phyloP scores from a whole-genome alignment of 2,329 filamentous ascomycete genomes.

The Tolypocladium pustulatum region DNA sequence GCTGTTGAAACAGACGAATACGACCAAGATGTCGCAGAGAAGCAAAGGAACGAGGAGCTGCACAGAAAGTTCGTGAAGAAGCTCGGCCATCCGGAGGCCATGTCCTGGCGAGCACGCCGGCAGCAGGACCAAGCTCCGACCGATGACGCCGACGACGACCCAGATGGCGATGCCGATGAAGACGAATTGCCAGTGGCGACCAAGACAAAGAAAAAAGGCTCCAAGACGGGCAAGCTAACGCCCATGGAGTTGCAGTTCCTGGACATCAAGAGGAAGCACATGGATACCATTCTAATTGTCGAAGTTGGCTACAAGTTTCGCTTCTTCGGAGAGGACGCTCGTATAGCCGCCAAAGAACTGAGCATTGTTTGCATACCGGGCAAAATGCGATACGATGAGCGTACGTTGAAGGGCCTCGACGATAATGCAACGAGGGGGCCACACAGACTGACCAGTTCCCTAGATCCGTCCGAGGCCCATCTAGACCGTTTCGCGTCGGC shows the following conservation, averaged over 20 bases:
- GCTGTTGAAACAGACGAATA: slow-evolving; percentile 25
- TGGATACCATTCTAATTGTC: slow-evolving; percentile 82
- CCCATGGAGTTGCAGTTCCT: slow-evolving; percentile 91
- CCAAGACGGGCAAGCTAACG: slow-evolving; percentile 70
- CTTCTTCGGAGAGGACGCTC: slow-evolving; percentile 93
- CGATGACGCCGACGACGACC: slow-evolving; percentile 44
- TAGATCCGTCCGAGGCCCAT: slow-evolving; percentile 81
- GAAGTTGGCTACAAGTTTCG: slow-evolving; percentile 98
- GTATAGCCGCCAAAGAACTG: slow-evolving; percentile 77
- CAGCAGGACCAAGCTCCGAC: slow-evolving; percentile 41
- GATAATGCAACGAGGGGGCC: neutral
- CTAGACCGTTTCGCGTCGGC: slow-evolving; percentile 87
- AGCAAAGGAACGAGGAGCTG: slow-evolving; percentile 55
- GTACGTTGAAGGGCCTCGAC: slow-evolving; percentile 27
- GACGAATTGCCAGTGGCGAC: slow-evolving; percentile 33
- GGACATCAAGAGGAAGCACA: slow-evolving; percentile 83
- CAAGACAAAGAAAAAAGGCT: slow-evolving; percentile 53
- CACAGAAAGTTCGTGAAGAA: slow-evolving; percentile 85
- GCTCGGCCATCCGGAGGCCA: slow-evolving; percentile 74
- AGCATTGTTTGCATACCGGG: slow-evolving; percentile 96
- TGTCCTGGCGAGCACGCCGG: slow-evolving; percentile 53
- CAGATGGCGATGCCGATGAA: slow-evolving; percentile 48
- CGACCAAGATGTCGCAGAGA: slow-evolving; percentile 39
- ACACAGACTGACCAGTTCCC: neutral
- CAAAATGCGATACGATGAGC: slow-evolving; percentile 89